These are phyloP conservation scores for Neurospora sp. DNA, from an alignment of 2,329 filamentous ascomycete genomes.

Conservation along the genomic window DNA sequence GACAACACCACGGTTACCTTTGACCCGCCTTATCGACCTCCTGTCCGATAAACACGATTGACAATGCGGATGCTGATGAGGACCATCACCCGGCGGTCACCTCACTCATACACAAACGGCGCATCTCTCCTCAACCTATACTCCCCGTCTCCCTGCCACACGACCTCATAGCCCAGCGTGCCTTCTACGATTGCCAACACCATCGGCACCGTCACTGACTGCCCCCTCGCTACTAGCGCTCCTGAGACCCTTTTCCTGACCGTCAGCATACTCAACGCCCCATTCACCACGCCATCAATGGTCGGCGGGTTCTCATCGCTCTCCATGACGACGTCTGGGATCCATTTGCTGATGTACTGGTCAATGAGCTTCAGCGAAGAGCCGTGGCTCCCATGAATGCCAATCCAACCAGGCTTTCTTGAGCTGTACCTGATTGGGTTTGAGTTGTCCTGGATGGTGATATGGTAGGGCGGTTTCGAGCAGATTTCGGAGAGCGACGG, in stretches of 20 bases:
- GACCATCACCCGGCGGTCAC: too few species aligned
- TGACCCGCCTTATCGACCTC: background rate
- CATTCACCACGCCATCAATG: background rate
- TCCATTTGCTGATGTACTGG: background rate
- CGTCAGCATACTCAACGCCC: background rate
- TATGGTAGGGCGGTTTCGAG: constrained; percentile 36
- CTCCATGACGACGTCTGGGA: background rate
- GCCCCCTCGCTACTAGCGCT: background rate
- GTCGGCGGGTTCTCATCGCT: background rate
- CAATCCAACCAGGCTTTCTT: constrained; percentile 20
- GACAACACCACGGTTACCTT: background rate
- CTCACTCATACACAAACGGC: constrained; percentile 3
- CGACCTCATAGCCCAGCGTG: constrained; percentile 33
- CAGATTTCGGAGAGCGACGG: constrained; percentile 39
- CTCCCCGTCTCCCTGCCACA: constrained; percentile 12
- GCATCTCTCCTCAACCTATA: background rate
- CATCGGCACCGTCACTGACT: constrained; percentile 29
- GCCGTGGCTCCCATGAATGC: constrained; percentile 38
- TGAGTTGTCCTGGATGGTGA: constrained; percentile 27
- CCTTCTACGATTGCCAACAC: constrained; percentile 36
- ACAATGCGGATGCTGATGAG: too few species aligned
- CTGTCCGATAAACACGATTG: background rate
- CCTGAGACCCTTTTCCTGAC: background rate
- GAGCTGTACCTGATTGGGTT: constrained; percentile 13
- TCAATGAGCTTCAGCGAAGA: constrained; percentile 29